These are phyloP conservation scores for Penicillium desertorum DNA, from an alignment of 495 filamentous ascomycete species.

Conservation along the genomic window DNA sequence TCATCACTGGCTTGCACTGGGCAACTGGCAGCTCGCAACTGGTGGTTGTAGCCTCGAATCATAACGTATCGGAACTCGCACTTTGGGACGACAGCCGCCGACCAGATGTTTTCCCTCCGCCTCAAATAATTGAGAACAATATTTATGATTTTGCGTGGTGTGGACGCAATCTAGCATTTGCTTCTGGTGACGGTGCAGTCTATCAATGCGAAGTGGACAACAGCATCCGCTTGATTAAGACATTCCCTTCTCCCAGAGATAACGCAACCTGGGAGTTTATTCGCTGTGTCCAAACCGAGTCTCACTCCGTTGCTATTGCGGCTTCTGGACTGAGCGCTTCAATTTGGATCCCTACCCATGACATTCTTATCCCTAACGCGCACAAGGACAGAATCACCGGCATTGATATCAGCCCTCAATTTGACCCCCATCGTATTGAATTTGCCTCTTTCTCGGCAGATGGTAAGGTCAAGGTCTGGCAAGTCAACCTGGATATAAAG, in stretches of 20 bases:
- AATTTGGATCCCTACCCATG: constrained; percentile 49
- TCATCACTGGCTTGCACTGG: constrained; percentile 48
- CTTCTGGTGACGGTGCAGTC: constrained; percentile 41
- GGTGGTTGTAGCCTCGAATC: constrained; percentile 46
- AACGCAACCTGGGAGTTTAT: constrained; percentile 43
- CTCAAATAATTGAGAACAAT: constrained; percentile 39
- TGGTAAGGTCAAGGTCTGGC: constrained; percentile 68
- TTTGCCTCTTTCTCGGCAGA: constrained; percentile 54
- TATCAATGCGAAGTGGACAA: constrained; percentile 47
- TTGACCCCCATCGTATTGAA: constrained; percentile 29
- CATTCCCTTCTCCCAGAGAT: constrained; percentile 30
- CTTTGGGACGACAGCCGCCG: constrained; percentile 48
- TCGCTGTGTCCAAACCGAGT: constrained; percentile 30
- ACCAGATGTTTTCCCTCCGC: constrained; percentile 44
- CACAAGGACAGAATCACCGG: constrained; percentile 50
- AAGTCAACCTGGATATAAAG: constrained; percentile 57
- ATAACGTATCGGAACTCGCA: constrained; percentile 42
- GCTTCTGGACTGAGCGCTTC: constrained; percentile 31
- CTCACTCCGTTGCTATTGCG: constrained; percentile 35
- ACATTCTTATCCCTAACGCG: constrained; percentile 39
- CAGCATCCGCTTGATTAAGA: constrained; percentile 40
- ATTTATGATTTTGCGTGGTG: constrained; percentile 44
- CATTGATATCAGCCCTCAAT: constrained; percentile 44
- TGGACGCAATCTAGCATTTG: constrained; percentile 35
- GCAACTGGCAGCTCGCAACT: constrained; percentile 39